phyloP scores from a whole-genome alignment of 2,329 filamentous ascomycete genomes.

The Beauveria asiatica region DNA sequence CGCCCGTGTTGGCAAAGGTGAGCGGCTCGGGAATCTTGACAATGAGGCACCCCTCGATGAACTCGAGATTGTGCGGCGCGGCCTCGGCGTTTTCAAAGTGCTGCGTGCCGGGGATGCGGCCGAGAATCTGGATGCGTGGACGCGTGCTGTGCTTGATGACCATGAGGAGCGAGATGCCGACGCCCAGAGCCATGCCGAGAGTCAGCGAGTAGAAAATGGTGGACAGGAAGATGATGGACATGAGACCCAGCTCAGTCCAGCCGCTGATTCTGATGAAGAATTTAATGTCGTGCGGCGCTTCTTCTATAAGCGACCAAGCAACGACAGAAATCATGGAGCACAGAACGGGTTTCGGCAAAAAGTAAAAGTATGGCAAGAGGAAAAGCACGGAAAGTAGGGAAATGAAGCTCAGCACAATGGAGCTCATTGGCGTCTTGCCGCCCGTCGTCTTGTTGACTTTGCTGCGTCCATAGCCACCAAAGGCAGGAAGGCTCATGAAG shows the following conservation, averaged over 20 bases:
- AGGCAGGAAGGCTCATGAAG: conserved; percentile 87
- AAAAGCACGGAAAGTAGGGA: conserved; percentile 74
- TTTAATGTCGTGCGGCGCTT: conserved; percentile 81
- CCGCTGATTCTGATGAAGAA: conserved; percentile 85
- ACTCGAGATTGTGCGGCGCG: conserved; percentile 67
- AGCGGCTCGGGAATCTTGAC: conserved; percentile 96
- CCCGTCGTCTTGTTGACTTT: conserved; percentile 93
- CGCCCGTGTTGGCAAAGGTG: conserved; percentile 94
- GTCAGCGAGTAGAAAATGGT: conserved; percentile 95
- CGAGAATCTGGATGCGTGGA: conserved; percentile 91
- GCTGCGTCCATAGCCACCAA: conserved; percentile 91
- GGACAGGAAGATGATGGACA: conserved; percentile 81
- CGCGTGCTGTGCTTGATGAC: conserved; percentile 87
- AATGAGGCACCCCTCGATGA: conserved; percentile 85
- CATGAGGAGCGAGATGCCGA: conserved; percentile 80
- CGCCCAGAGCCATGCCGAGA: conserved; percentile 86
- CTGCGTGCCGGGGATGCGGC: conserved; percentile 74
- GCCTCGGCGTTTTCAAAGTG: conserved; percentile 80
- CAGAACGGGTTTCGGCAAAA: conserved; percentile 91
- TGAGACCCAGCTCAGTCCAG: conserved; percentile 77
- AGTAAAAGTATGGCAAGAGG: conserved; percentile 86
- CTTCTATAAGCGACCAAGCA: conserved; percentile 88
- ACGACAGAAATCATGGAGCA: conserved; percentile 93
- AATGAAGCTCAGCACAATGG: conserved; percentile 74
- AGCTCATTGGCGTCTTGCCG: conserved; percentile 88